Evolutionary conservation across 2,329 filamentous ascomycete genomes (phyloP).

Genomic region (Pestalotiopsis sp.): DNA sequence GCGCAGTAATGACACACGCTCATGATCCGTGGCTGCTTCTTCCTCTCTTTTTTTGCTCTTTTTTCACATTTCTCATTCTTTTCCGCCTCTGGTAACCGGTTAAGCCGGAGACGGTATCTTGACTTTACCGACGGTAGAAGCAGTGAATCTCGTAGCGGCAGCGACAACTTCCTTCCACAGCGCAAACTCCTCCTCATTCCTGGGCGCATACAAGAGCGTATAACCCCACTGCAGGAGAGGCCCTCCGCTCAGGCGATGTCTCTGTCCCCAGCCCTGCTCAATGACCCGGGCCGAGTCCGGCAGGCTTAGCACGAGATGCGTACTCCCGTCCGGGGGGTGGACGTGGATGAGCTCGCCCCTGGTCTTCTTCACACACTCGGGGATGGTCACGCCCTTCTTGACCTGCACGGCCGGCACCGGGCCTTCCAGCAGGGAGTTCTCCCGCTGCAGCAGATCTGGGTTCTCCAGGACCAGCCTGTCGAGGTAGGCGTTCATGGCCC

Average conservation of each 20-base stretch:
- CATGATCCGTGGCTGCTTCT: too few relatives aligned
- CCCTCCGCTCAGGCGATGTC: conserved; percentile 14
- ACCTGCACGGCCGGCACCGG: conserved; percentile 22
- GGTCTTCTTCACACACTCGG: conserved; percentile 14
- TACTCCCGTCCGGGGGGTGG: conserved; percentile 16
- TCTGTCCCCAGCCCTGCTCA: conserved; percentile 15
- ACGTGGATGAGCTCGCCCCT: conserved; percentile 15
- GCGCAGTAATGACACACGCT: too few relatives aligned
- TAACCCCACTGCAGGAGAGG: conserved; percentile 20
- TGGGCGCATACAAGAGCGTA: conserved; percentile 21
- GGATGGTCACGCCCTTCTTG: conserved; percentile 2
- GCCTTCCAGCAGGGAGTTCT: conserved; percentile 19
- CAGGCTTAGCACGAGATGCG: conserved; percentile 15
- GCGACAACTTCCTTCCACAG: conserved; percentile 20
- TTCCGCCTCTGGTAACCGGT: too few relatives aligned
- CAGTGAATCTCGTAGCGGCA: conserved; percentile 19
- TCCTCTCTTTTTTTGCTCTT: too few relatives aligned
- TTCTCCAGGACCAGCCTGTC: conserved; percentile 15
- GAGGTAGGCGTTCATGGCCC: conserved; percentile 18
- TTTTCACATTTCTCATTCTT: too few relatives aligned
- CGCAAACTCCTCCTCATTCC: conserved; percentile 18
- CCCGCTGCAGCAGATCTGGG: conserved; percentile 13
- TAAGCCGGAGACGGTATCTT: background rate
- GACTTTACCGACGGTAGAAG: background rate
- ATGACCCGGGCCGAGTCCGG: conserved; percentile 13